These are phyloP conservation scores for Pyrenopolyporus hunteri DNA, from an alignment of 495 filamentous ascomycete genomes.

Conservation along the genomic window DNA sequence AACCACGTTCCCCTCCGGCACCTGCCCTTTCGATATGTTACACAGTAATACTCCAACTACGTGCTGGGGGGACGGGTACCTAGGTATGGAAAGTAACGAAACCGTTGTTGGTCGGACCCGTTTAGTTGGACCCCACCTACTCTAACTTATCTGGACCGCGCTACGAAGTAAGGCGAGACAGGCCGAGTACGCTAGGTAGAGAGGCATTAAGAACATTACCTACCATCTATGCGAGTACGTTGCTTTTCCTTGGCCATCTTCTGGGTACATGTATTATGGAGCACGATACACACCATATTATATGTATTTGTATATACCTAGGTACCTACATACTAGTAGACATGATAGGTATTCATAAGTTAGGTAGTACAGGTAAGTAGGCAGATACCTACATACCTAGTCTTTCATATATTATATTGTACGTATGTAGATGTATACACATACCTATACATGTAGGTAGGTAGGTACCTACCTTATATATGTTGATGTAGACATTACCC, in stretches of 20 bases:
- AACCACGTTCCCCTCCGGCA: background rate
- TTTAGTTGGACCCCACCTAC: conserved; percentile 10
- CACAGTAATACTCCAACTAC: background rate
- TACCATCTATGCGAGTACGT: background rate
- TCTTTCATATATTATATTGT: background rate
- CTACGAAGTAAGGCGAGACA: conserved; percentile 39
- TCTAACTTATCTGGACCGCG: conserved; percentile 32
- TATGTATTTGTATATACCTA: no score
- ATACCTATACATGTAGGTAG: no score
- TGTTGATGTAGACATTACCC: no score
- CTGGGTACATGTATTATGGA: no score
- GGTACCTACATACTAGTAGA: no score
- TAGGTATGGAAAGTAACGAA: conserved; percentile 15
- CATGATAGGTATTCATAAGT: no score
- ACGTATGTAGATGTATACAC: background rate
- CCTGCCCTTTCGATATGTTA: background rate
- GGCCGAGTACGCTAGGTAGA: no score
- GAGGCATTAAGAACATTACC: no score
- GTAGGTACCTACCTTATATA: no score
- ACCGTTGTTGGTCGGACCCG: conserved; percentile 25
- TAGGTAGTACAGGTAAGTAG: no score
- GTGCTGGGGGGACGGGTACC: conserved; percentile 31
- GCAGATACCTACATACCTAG: background rate
- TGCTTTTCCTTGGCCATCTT: conserved; percentile 1
- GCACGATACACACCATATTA: no score